phyloP scores from a whole-genome alignment of 345 rosid species.

The Brassica cretica region DNA sequence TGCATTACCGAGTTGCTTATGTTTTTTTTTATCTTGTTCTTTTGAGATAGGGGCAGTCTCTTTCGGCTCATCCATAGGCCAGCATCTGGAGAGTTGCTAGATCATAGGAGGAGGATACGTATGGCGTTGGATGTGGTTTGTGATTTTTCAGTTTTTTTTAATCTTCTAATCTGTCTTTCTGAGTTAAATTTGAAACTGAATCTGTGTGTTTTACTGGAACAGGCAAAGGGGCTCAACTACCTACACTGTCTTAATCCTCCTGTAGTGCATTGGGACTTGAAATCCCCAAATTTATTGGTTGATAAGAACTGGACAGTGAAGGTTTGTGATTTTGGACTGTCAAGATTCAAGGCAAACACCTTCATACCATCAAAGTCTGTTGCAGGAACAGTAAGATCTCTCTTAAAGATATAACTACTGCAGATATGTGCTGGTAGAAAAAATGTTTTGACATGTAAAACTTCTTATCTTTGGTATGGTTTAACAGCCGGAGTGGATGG shows the following conservation, averaged over 20 bases:
- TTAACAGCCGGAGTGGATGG: constrained; percentile 99
- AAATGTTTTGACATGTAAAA: constrained; percentile 36
- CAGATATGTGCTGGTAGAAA: constrained; percentile 25
- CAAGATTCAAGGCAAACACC: constrained; percentile 91
- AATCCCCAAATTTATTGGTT: constrained; percentile 90
- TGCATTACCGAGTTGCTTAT: constrained; percentile 12
- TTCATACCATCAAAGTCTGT: constrained; percentile 91
- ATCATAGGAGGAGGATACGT: constrained; percentile 82
- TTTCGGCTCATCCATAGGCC: constrained; percentile 89
- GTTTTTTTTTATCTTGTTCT: constrained; percentile 26
- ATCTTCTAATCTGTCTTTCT: background rate
- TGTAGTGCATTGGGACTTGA: constrained; percentile 96
- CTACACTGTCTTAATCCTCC: constrained; percentile 91
- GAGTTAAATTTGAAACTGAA: constrained; percentile 2
- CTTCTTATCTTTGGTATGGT: constrained; percentile 43
- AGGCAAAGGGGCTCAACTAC: constrained; percentile 98
- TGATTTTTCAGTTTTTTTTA: background rate
- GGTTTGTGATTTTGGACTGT: constrained; percentile 96
- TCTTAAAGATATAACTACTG: constrained; percentile 8
- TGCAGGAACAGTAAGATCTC: constrained; percentile 86
- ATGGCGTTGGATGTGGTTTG: constrained; percentile 96
- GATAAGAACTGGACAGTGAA: constrained; percentile 97
- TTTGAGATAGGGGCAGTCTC: constrained; percentile 79
- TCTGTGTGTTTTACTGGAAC: constrained; percentile 35
- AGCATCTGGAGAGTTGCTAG: constrained; percentile 76